Conservation (phyloP, 352 stramenopile genomes). For the Pythium grandisporangium region DNA sequence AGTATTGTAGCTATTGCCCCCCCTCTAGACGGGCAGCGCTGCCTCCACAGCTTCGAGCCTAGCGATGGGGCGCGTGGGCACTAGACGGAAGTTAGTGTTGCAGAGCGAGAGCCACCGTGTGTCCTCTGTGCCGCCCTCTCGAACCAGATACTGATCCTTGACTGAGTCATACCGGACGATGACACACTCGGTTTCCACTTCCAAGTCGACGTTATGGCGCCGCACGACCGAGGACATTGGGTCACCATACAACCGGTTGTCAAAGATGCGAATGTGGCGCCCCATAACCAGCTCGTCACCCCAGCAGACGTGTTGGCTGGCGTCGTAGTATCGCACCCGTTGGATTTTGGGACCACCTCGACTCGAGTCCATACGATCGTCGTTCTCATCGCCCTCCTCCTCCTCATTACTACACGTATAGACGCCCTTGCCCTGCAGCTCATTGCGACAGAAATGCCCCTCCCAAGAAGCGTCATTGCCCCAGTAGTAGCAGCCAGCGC, state of each 20-base stretch:
- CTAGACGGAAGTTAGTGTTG: constrained; percentile 34
- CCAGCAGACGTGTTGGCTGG: constrained; percentile 59
- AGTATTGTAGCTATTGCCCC: too few species aligned
- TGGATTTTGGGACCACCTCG: constrained; percentile 5
- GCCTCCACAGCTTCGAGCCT: constrained; percentile 10
- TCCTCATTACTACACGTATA: constrained; percentile 23
- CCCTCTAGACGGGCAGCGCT: too few species aligned
- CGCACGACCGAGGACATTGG: constrained; percentile 23
- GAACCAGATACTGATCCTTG: constrained; percentile 33
- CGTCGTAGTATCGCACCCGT: constrained; percentile 45
- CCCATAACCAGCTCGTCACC: constrained; percentile 44
- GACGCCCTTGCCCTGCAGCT: constrained; percentile 51
- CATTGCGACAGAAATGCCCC: constrained; percentile 43
- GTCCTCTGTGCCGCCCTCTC: constrained; percentile 28
- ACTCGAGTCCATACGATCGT: constrained; percentile 1
- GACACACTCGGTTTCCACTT: constrained; percentile 40
- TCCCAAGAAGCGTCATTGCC: constrained; percentile 42
- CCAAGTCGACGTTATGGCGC: constrained; percentile 24
- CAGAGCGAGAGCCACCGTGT: constrained; percentile 39
- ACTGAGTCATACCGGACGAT: constrained; percentile 28
- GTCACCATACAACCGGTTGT: constrained; percentile 27
- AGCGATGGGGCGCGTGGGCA: constrained; percentile 19
- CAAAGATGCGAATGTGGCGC: constrained; percentile 34
- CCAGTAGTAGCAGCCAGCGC: constrained; percentile 47
- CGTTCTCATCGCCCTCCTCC: constrained; percentile 8